Evolutionary conservation across 768 basidiomycete species (phyloP).

Genomic region (Mycena venus): DNA sequence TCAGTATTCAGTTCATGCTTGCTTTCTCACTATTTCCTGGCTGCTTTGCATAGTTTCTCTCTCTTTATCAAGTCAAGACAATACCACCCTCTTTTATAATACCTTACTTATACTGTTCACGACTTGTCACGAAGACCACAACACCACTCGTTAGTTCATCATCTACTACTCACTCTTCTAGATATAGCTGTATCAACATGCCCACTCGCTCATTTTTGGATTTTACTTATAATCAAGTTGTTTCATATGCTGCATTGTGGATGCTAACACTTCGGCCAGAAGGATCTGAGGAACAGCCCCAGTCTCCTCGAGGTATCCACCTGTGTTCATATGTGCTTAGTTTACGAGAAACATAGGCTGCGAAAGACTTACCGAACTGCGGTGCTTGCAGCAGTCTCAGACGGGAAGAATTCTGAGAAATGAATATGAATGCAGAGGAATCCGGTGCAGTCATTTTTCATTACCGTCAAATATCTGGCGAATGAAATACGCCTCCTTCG

Average conservation of each 20-base stretch:
- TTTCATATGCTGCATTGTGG: slow-evolving; percentile 90
- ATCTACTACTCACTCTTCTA: slow-evolving; percentile 42
- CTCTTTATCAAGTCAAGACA: slow-evolving; percentile 6
- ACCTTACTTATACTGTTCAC: slow-evolving; percentile 28
- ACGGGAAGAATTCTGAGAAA: slow-evolving; percentile 82
- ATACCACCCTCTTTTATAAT: slow-evolving; percentile 33
- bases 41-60: slow-evolving; percentile 32
- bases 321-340: slow-evolving; percentile 52
- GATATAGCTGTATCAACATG: slow-evolving; percentile 38
- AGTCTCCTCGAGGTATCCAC: slow-evolving; percentile 96
- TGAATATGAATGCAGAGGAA: slow-evolving; percentile 24
- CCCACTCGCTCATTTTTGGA: slow-evolving; percentile 30
- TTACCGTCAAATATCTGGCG: slow-evolving; percentile 91
- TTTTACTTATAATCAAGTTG: slow-evolving; percentile 44
- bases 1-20: slow-evolving; percentile 31
- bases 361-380: slow-evolving; percentile 81
- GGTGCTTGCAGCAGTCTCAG: slow-evolving; percentile 87
- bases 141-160: slow-evolving; percentile 34
- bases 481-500: slow-evolving; percentile 96
- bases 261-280: slow-evolving; percentile 96
- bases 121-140: slow-evolving; percentile 33
- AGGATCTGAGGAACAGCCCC: slow-evolving; percentile 96
- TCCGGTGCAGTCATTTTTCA: slow-evolving; percentile 21
- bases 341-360: slow-evolving; percentile 2
- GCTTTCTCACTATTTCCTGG: slow-evolving; percentile 31